A percentile compares a stretch with the other conserved stretches of the same genome.
Evolutionary conservation across 305 asterid species (phyloP).

Genomic region (Ajuga reptans): DNA sequence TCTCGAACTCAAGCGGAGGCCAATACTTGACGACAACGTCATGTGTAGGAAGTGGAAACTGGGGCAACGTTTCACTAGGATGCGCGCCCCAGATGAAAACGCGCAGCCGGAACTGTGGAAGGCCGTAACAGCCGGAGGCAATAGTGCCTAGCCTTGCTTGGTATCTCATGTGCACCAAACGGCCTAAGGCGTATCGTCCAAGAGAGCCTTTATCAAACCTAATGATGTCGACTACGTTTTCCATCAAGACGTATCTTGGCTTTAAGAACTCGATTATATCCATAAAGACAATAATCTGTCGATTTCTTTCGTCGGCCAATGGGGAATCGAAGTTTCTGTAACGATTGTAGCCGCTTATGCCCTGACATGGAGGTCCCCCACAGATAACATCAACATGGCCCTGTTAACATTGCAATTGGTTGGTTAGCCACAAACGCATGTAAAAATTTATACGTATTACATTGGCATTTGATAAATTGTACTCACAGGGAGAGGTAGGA

Average conservation of each 20-base stretch:
- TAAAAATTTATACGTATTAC: not conserved
- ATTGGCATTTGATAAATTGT: not conserved
- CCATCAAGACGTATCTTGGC: conserved; percentile 47
- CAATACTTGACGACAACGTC: conserved; percentile 42
- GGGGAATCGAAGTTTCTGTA: conserved; percentile 42
- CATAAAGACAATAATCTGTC: conserved; percentile 43
- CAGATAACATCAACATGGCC: conserved; percentile 49
- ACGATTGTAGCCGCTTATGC: conserved; percentile 56
- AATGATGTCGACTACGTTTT: conserved; percentile 53
- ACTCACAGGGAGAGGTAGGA: conserved; percentile 50
- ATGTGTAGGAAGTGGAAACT: conserved; percentile 52
- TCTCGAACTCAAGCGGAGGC: conserved; percentile 45
- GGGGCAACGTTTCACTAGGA: conserved; percentile 33
- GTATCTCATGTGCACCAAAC: conserved; percentile 47
- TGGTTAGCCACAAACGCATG: not conserved
- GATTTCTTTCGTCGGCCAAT: conserved; percentile 42
- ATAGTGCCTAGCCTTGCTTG: conserved; percentile 49
- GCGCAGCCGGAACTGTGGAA: conserved; percentile 50
- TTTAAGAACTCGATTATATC: conserved; percentile 41
- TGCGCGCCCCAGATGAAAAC: conserved; percentile 60
- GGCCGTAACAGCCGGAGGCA: conserved; percentile 55
- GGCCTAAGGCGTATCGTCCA: conserved; percentile 46
- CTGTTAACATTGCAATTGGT: conserved; percentile 18
- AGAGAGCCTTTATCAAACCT: conserved; percentile 44
- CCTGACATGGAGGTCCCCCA: conserved; percentile 61